Base-by-base conservation (phyloP, 768 basidiomycete genomes). In the Termitomyces sp. region DNA sequence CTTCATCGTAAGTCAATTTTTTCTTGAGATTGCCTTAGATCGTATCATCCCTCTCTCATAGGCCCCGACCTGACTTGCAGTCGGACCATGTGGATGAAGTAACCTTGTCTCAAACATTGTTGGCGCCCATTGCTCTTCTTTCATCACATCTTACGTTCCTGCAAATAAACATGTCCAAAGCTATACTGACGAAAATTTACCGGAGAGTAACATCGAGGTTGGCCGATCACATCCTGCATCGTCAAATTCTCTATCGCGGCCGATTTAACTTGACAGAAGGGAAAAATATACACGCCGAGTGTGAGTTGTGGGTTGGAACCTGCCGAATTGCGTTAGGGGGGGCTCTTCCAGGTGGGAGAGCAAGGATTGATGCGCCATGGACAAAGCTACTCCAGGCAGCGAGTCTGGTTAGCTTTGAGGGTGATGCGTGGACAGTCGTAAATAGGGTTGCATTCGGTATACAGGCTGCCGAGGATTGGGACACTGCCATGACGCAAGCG, bases 261-360 rank as follows among this genome's bases (percentile, higher is more conserved):
- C 82, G 82, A 59, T 80, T 94, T 56, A 76, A 79, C 32, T 69
- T 78, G 3, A 65, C 69, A 8, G 87, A 92, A 55, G 90, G 87
- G 5, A 79, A 76, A 58, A 72, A 74, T 22, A 78, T 96, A 22
- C 75, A 75, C 22, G 80, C 81, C 1, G 94, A 98, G 69, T 85
- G 83, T 74, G 80, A 86, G 65, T 77, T 92, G 48, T 94, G 94
- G 94, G 78, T 87, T 5, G 88, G 92, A 71, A 88, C 90, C 7
- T 90, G 86, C 58, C 80, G 83, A 27, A 71, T 74, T 22, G 87
- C 84, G 2, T 71, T 93, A 39, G 73, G 69, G 44, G 79, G 72
- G 12, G 68, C 70, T 39, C 71, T 80, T 41, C 72, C 71, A 24
- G 80, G 78, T 56, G 79, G 75, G 48, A 77, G 68, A 63, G 74